A percentile compares a stretch with the other conserved stretches of the same genome.
Evolutionary conservation across 192 early-diverging fungal species (phyloP).

Genomic region (Coemansia sp.): DNA sequence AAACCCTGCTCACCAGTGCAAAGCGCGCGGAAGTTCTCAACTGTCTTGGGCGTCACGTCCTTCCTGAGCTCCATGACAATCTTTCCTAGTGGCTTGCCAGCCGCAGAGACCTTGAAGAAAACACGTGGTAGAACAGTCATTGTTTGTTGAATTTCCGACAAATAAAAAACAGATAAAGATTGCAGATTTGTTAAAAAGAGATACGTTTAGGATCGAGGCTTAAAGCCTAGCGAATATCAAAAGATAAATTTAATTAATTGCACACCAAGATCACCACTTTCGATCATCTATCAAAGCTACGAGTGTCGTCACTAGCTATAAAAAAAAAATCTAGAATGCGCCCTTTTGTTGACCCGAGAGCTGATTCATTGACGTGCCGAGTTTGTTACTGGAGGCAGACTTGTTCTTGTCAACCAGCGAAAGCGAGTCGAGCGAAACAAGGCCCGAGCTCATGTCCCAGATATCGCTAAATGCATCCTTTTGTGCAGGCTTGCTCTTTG

Average conservation of each 20-base stretch:
- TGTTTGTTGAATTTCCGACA: not conserved
- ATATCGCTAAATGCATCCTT: conserved; percentile 61
- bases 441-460: conserved; percentile 67
- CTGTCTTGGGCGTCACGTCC: conserved; percentile 88
- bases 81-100: conserved; percentile 26
- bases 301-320: not conserved
- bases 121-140: conserved; percentile 25
- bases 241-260: not conserved
- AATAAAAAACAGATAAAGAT: conserved; percentile 5
- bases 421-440: conserved; percentile 74
- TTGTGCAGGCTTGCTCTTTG: conserved; percentile 14
- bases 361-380: conserved; percentile 48
- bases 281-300: not conserved
- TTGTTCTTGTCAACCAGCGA: conserved; percentile 58
- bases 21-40: conserved; percentile 88
- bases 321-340: conserved; percentile 1
- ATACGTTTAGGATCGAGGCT: not conserved
- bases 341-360: conserved; percentile 27
- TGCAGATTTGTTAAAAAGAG: not conserved
- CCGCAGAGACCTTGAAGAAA: conserved; percentile 30
- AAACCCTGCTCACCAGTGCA: conserved; percentile 51
- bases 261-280: not conserved
- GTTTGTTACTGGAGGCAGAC: not conserved
- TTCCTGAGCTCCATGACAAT: conserved; percentile 59
- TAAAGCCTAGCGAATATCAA: not conserved